Evolutionary conservation across 257 asterid genomes (phyloP).

Genomic region (Paulownia fortunei): DNA sequence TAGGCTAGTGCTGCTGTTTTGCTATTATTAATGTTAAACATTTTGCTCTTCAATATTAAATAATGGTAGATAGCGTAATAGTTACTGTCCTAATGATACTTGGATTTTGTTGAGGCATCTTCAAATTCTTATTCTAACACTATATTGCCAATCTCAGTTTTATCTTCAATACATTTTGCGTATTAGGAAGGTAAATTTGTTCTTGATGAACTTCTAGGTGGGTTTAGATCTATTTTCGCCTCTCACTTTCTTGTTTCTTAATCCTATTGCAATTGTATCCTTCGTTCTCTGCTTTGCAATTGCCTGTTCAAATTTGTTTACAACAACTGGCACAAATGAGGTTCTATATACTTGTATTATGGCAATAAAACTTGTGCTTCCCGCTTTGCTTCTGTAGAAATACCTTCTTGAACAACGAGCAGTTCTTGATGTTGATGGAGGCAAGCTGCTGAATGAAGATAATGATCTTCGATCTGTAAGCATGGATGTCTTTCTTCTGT

Average conservation of each 20-base stretch:
- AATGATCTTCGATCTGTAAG: slow-evolving; percentile 94
- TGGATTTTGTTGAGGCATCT: not conserved
- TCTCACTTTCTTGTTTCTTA: not conserved
- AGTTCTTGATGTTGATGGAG: slow-evolving; percentile 84
- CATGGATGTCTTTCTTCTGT: slow-evolving; percentile 31
- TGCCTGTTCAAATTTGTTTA: slow-evolving; percentile 20
- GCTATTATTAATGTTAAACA: not conserved
- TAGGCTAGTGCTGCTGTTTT: not conserved
- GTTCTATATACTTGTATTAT: slow-evolving; percentile 25
- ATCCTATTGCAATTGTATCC: slow-evolving; percentile 20
- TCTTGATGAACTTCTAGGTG: slow-evolving; percentile 18
- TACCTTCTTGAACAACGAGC: slow-evolving; percentile 97
- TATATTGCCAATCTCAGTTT: not conserved
- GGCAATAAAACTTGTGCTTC: slow-evolving; percentile 8
- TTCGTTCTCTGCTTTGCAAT: slow-evolving; percentile 24
- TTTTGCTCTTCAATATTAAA: not conserved
- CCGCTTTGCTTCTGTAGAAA: slow-evolving; percentile 54
- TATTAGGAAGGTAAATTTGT: not conserved
- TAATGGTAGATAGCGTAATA: not conserved
- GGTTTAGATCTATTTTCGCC: slow-evolving; percentile 3
- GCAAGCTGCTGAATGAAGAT: slow-evolving; percentile 94
- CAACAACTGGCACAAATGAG: not conserved
- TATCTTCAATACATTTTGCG: slow-evolving; percentile 11
- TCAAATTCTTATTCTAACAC: not conserved
- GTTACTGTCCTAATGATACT: slow-evolving; percentile 3